phyloP scores from a whole-genome alignment of 768 basidiomycete genomes.

The Cantharellus cinnabarinus region DNA sequence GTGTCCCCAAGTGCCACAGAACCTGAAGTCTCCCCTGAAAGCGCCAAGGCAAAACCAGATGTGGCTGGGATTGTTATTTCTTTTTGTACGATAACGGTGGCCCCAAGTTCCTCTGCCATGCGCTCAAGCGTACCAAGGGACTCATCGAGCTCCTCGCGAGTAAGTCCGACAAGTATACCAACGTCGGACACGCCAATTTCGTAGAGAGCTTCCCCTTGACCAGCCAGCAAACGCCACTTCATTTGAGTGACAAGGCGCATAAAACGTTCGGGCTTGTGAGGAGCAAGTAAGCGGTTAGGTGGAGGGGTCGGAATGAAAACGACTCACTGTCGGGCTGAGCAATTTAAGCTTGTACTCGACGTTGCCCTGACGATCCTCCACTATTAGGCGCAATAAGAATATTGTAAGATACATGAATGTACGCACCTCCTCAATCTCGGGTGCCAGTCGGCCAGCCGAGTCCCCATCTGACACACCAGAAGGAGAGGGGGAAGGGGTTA shows the following conservation, averaged over 20 bases:
- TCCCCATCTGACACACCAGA: conserved; percentile 14
- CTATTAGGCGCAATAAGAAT: background rate
- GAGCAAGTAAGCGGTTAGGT: background rate
- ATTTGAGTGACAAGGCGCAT: conserved; percentile 70
- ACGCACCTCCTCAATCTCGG: conserved; percentile 46
- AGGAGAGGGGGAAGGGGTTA: conserved; percentile 27
- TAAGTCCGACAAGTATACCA: conserved; percentile 67
- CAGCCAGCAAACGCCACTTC: conserved; percentile 83
- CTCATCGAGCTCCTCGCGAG: conserved; percentile 48
- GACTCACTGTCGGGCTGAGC: conserved; percentile 30
- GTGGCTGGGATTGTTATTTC: conserved; percentile 47
- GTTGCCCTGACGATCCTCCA: conserved; percentile 34
- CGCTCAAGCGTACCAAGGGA: conserved; percentile 73
- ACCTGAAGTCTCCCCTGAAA: background rate
- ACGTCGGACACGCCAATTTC: conserved; percentile 70
- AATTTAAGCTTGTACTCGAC: conserved; percentile 92
- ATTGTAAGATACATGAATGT: background rate
- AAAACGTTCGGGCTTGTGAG: conserved; percentile 16
- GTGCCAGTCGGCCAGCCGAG: conserved; percentile 35
- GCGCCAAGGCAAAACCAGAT: background rate
- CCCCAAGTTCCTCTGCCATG: conserved; percentile 91
- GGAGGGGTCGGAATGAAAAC: background rate
- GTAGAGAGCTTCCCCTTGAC: conserved; percentile 67
- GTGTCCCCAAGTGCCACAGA: background rate
- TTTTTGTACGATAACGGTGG: conserved; percentile 76